These are phyloP conservation scores for Candida chauliodis DNA, from an alignment of 805 yeast genomes.

Conservation along the genomic window DNA sequence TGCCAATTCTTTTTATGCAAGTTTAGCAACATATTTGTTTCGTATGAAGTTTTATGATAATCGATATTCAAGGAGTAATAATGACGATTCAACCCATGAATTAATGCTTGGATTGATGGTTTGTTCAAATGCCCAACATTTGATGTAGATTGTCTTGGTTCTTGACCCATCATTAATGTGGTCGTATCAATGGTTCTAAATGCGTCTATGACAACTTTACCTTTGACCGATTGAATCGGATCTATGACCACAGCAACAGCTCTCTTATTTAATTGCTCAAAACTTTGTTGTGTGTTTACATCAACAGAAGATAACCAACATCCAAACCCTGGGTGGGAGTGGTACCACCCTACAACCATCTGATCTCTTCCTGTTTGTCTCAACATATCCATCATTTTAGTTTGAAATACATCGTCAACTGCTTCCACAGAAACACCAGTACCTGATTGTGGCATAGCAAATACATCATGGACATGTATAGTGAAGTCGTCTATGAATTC, in stretches of 20 bases:
- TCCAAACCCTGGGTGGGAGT: constrained; percentile 99
- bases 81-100: constrained; percentile 95
- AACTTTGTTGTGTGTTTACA: constrained; percentile 96
- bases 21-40: constrained; percentile 89
- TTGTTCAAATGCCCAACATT: constrained; percentile 93
- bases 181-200: constrained; percentile 89
- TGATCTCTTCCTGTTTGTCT: constrained; percentile 99
- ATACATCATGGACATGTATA: constrained; percentile 94
- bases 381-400: constrained; percentile 99
- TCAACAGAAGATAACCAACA: constrained; percentile 98
- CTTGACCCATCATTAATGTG: constrained; percentile 90
- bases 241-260: constrained; percentile 99
- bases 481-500: constrained; percentile 97
- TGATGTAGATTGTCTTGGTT: constrained; percentile 96
- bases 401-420: constrained; percentile 97
- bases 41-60: constrained; percentile 87
- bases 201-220: constrained; percentile 98
- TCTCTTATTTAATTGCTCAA: constrained; percentile 90
- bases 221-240: constrained; percentile 97
- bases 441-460: constrained; percentile 99
- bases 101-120: constrained; percentile 94
- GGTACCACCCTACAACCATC: constrained; percentile 99
- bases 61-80: constrained; percentile 94
- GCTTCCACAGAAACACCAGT: constrained; percentile 99
- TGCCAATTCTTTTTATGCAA: constrained; percentile 96